Conservation (phyloP, 1,284 basidiomycete genomes). For the Boletus calvinii region DNA sequence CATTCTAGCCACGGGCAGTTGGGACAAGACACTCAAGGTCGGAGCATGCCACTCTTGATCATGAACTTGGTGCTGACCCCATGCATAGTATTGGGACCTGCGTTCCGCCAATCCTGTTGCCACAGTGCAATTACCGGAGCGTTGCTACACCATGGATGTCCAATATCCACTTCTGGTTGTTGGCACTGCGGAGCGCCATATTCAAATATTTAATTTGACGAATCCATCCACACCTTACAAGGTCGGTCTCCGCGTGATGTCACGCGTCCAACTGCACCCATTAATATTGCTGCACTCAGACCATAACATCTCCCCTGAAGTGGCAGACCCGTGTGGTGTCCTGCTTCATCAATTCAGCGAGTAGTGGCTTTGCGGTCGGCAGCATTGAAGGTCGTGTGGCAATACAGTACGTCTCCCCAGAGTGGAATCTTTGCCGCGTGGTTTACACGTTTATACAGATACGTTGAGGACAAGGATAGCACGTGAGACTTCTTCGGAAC, state of each 20-base stretch:
- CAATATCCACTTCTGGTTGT: constrained; percentile 88
- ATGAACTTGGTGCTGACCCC: not conserved
- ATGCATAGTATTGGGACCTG: constrained; percentile 85
- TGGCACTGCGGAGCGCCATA: constrained; percentile 90
- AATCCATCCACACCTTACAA: constrained; percentile 78
- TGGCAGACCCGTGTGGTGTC: constrained; percentile 92
- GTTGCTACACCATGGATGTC: constrained; percentile 87
- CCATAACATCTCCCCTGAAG: constrained; percentile 81
- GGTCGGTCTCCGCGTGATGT: constrained; percentile 37
- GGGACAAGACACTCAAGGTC: constrained; percentile 87
- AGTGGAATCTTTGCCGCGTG: not conserved
- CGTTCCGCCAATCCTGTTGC: constrained; percentile 72
- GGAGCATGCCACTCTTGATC: constrained; percentile 11
- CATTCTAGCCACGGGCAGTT: constrained; percentile 81
- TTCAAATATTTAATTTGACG: constrained; percentile 85
- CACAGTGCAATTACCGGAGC: constrained; percentile 80
- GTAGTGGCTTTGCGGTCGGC: constrained; percentile 86
- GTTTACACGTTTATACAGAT: constrained; percentile 44
- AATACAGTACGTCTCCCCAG: constrained; percentile 71
- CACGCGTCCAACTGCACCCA: not conserved
- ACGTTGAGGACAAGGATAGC: constrained; percentile 77
- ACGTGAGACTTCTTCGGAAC: constrained; percentile 41
- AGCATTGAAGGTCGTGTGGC: constrained; percentile 95
- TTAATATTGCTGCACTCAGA: constrained; percentile 42
- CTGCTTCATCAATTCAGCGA: constrained; percentile 73